Conservation (phyloP, 495 filamentous ascomycete genomes). For the Mytilinidion resinicola region DNA sequence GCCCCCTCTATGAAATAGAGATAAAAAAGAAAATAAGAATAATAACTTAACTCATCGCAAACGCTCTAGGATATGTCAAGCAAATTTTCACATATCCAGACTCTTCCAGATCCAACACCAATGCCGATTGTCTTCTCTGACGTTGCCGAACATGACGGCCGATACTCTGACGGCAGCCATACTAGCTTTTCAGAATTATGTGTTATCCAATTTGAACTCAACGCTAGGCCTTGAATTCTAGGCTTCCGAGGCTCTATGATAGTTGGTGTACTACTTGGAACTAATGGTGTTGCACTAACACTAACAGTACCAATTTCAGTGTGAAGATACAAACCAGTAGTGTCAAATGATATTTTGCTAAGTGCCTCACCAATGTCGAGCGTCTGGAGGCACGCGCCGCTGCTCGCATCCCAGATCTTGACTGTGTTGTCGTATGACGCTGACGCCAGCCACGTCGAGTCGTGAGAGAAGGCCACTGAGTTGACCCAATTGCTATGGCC, state of each 20-base stretch:
- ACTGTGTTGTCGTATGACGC: slow-evolving; percentile 92
- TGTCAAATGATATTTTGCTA: neutral
- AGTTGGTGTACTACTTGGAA: neutral
- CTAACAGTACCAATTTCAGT: too few species aligned
- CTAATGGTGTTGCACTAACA: neutral
- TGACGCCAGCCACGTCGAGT: slow-evolving; percentile 67
- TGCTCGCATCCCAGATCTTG: slow-evolving; percentile 89
- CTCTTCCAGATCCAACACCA: too few species aligned
- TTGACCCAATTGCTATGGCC: too few species aligned
- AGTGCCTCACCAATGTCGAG: slow-evolving; percentile 35
- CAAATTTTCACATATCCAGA: too few species aligned
- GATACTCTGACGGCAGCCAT: too few species aligned
- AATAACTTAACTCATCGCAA: too few species aligned
- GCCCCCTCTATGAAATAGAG: too few species aligned
- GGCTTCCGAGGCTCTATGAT: neutral
- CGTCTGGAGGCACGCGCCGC: slow-evolving; percentile 78
- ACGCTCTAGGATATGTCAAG: too few species aligned
- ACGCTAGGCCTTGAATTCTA: neutral
- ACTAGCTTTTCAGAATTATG: too few species aligned
- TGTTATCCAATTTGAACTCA: slow-evolving; percentile 2
- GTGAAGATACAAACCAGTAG: neutral
- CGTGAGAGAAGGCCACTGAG: slow-evolving; percentile 25
- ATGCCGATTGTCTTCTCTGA: too few species aligned
- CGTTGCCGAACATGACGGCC: too few species aligned
- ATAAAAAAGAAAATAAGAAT: too few species aligned